Percentiles rank a stretch among this genome's conserved stretches.
Conservation (phyloP, 2,329 filamentous ascomycete species). For the Botrytis fabae region DNA sequence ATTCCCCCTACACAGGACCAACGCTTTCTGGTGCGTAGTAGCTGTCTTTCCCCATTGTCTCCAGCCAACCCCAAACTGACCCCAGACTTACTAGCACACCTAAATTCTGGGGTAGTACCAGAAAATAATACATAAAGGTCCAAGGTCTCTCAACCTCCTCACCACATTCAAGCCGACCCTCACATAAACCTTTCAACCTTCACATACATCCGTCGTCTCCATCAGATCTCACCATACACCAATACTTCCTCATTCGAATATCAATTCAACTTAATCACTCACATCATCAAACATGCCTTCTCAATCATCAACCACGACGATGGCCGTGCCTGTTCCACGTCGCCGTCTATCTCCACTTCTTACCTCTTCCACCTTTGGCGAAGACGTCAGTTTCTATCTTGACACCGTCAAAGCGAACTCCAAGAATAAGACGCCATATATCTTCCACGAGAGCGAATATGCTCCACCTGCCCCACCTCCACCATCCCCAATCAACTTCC, state of each 20-base stretch:
- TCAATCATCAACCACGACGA: conserved; percentile 34
- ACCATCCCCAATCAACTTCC: conserved; percentile 63
- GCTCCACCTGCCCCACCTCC: conserved; percentile 65
- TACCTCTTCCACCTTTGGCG: conserved; percentile 31
- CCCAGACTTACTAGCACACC: conserved; percentile 17
- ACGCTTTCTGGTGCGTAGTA: conserved; percentile 19
- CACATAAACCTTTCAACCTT: conserved; percentile 7
- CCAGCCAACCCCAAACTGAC: conserved; percentile 7
- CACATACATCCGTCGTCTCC: conserved; percentile 7
- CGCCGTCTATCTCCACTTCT: conserved; percentile 52
- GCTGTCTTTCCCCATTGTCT: conserved; percentile 15
- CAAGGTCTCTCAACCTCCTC: conserved; percentile 18
- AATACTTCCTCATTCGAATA: conserved; percentile 2
- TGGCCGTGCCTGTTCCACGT: conserved; percentile 44
- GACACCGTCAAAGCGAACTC: conserved; percentile 34
- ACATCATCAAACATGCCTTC: conserved; percentile 33
- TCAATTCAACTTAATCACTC: not conserved
- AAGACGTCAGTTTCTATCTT: conserved; percentile 37
- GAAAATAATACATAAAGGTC: conserved; percentile 23
- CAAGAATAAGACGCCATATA: conserved; percentile 36
- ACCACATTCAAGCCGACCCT: conserved; percentile 11
- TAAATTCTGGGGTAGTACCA: conserved; percentile 12
- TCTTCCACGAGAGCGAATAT: conserved; percentile 55
- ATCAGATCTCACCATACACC: conserved; percentile 19
- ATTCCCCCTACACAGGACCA: conserved; percentile 12